Base-by-base conservation (phyloP, 306 rosid species). In the Potentilla sterilis region DNA sequence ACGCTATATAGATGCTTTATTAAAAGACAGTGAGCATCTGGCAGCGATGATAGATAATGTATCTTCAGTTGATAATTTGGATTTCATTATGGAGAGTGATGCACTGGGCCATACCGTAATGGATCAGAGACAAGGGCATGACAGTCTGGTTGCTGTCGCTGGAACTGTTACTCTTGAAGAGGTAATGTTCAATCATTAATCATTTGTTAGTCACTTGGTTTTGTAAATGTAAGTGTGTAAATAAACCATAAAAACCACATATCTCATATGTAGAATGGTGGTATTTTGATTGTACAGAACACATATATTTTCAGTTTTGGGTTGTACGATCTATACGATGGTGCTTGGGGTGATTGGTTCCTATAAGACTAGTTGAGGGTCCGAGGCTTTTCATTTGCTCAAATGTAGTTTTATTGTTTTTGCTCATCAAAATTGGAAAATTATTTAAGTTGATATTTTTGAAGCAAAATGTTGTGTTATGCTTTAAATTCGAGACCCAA, bases 61-160 rank as follows among this genome's bases (percentile, higher is more conserved):
- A 75, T 91, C 99, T 70, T 95, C 99, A 21, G 99, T 95, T 83
- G 99, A 95, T 90, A 95, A 95, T 85, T 84, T 95, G 97, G 97
- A 95, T 87, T 95, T 95, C 84, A 90, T 89, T 77, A 95, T 95
- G 99, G 99, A 95, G 88, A 90, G 97, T 75, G 99, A 95, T 79
- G 99, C 99, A 9, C 85, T 95, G 69, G 88, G 97, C 64, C 99
- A 95, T 85, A 85, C 88, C 61, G 97, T 95, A 72, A 95, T 95
- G 99, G 99, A 95, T 87, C 99, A 92, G 87, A 86, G 86, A 69
- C 99, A 95, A 85, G 99, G 99, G 73, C 97, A 95, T 80, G 97
- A 92, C 72, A 88, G 97, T 80, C 89, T 95, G 83, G 90, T 95
- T 24, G 93, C 96, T 72, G 90, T 95, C 77, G 92, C 99, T 67